Percentiles rank a stretch among this genome's conserved stretches.
Evolutionary conservation across 2,329 filamentous ascomycete species (phyloP).

Genomic region (Penicillium verrucosum): DNA sequence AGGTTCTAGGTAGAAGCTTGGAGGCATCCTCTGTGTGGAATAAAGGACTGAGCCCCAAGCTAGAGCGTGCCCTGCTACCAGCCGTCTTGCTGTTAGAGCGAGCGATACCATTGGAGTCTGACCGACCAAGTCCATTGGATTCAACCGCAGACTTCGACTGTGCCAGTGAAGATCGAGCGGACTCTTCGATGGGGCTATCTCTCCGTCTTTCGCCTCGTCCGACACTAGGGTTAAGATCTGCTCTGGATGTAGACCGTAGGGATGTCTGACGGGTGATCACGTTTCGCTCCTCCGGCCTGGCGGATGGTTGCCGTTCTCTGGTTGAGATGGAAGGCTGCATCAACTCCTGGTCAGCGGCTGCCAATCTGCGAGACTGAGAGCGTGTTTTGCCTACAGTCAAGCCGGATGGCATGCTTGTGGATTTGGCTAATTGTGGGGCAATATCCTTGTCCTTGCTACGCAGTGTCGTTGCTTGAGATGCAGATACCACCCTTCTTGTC

Average conservation of each 20-base stretch:
- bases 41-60: constrained; percentile 36
- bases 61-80: constrained; percentile 32
- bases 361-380: constrained; percentile 40
- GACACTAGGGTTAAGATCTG: constrained; percentile 9
- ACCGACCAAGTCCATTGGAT: constrained; percentile 18
- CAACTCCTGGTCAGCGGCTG: constrained; percentile 29
- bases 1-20: constrained; percentile 39
- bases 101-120: constrained; percentile 16
- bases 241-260: constrained; percentile 15
- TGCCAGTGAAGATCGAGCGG: constrained; percentile 1
- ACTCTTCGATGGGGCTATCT: constrained; percentile 12
- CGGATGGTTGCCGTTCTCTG: constrained; percentile 24
- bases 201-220: constrained; percentile 12
- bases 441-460: constrained; percentile 30
- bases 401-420: constrained; percentile 31
- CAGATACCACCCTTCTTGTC: constrained; percentile 33
- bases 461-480: constrained; percentile 34
- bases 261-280: constrained; percentile 11
- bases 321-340: constrained; percentile 7
- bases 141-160: constrained; percentile 14
- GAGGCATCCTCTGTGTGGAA: constrained; percentile 39
- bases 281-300: constrained; percentile 19
- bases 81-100: constrained; percentile 31
- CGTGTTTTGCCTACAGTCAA: constrained; percentile 43
- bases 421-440: constrained; percentile 29